Evolutionary conservation across 2,329 filamentous ascomycete species (phyloP).

Genomic region (Botrytis fabae): DNA sequence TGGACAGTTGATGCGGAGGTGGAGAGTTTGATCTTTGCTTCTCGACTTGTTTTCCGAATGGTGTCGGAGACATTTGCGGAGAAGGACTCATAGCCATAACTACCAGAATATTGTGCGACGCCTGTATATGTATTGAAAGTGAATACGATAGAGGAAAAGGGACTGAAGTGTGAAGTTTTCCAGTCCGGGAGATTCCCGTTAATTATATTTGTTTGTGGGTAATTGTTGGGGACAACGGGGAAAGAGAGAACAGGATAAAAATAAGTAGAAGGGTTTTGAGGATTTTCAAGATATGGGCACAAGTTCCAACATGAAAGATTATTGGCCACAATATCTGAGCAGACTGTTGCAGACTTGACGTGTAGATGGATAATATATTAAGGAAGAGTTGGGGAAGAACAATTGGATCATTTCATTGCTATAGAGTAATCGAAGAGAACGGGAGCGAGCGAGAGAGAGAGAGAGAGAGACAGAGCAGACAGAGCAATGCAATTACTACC

Average conservation of each 20-base stretch:
- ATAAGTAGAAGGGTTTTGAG: slow-evolving; percentile 9
- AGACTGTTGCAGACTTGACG: not conserved
- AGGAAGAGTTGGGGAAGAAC: not conserved
- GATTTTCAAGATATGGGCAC: slow-evolving; percentile 1
- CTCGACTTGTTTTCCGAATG: slow-evolving; percentile 34
- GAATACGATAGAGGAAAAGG: not conserved
- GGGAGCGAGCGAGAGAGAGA: not conserved
- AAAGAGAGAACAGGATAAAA: slow-evolving; percentile 11
- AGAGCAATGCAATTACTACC: not conserved
- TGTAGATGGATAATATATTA: not conserved
- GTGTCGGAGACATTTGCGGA: slow-evolving; percentile 37
- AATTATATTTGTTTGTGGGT: slow-evolving; percentile 1
- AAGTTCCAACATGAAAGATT: slow-evolving; percentile 2
- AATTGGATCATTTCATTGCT: not conserved
- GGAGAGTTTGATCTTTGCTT: slow-evolving; percentile 39
- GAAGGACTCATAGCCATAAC: slow-evolving; percentile 38
- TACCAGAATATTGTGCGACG: not conserved
- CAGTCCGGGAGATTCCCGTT: not conserved
- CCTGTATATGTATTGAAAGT: not conserved
- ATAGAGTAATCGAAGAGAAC: not conserved
- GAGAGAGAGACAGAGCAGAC: not conserved
- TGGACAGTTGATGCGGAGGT: slow-evolving; percentile 53
- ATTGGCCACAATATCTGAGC: not conserved
- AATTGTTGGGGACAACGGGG: not conserved
- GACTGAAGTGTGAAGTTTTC: not conserved